Base-by-base conservation (phyloP, 139 green algal species). In the Picochlorum sp. region DNA sequence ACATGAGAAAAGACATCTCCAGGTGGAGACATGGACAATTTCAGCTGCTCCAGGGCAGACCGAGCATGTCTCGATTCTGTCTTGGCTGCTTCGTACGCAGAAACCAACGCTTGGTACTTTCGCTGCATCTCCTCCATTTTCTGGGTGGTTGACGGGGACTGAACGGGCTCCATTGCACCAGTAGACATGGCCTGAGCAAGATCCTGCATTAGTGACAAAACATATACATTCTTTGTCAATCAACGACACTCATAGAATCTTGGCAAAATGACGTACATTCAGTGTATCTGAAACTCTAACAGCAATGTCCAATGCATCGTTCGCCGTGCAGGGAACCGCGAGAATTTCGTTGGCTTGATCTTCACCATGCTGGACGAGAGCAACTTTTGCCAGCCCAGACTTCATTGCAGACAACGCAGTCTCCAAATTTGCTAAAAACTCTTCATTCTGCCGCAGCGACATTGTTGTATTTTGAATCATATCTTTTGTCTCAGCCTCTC, bases 51-150 rank as follows among this genome's bases (percentile, higher is more conserved):
- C 15, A 65, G 4, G 21, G 58, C 58, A 16, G 0, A 26, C 1
- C 21, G 20, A 28, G 20, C 58, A 52, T 65, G 58, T 18, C 9
- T n/a, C 58, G 44, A n/a, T 14, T 65, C 58, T 45, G 44, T 58
- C 20, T 65, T 28, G 20, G 58, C 58, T 1, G 58, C 58, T 52
- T 65, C 58, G 23, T 65, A 45, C 4, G 58, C 58, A 28, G 58
- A 28, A 18, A 32, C 15, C 58, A 65, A 18, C n/a, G 47, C 47
- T 9, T 21, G 47, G 15, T 54, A 54, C 6, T 54, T 21, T 54
- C n/a, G 18, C 7, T 41, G 34, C 34, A 41, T 41, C 34, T 41
- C 34, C 8, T 41, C 8, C 34, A 41, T 41, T 11, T 41, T 11
- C 34, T 11, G 7, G 34, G 34, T 41, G 34, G 7, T 41, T 2